Percentiles rank a stretch among this genome's conserved stretches.
phyloP scores from a whole-genome alignment of 441 rosid genomes.

The Euphorbia schlechtendalii region DNA sequence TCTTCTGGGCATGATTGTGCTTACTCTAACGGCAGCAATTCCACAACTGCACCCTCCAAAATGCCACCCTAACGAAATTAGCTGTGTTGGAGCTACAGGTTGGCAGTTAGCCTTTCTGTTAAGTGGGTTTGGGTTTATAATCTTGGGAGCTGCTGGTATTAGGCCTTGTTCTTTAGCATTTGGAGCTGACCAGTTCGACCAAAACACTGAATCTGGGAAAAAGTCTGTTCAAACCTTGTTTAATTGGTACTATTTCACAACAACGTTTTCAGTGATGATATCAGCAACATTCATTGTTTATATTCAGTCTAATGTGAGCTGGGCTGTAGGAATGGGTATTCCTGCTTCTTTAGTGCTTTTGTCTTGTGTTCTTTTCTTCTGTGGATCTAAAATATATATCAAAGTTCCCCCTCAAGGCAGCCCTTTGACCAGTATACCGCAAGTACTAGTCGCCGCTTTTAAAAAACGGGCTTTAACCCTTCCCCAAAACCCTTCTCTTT shows the following conservation, averaged over 20 bases:
- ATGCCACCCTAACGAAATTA: constrained; percentile 7
- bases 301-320: constrained; percentile 29
- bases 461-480: constrained; percentile 18
- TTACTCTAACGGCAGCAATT: constrained; percentile 28
- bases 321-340: constrained; percentile 33
- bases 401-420: constrained; percentile 34
- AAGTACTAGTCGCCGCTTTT: constrained; percentile 28
- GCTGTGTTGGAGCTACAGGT: constrained; percentile 23
- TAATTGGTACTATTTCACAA: constrained; percentile 41
- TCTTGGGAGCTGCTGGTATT: constrained; percentile 36
- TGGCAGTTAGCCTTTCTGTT: constrained; percentile 27
- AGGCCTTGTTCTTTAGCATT: constrained; percentile 39
- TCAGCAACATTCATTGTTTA: constrained; percentile 27
- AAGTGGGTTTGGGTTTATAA: constrained; percentile 20
- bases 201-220: constrained; percentile 26
- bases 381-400: constrained; percentile 30
- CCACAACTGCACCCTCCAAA: constrained; percentile 28
- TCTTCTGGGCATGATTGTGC: constrained; percentile 22
- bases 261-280: constrained; percentile 25
- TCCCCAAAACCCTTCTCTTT: constrained; percentile 19
- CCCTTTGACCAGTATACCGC: constrained; percentile 32
- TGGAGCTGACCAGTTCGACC: constrained; percentile 39
- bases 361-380: constrained; percentile 26
- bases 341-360: constrained; percentile 30
- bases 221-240: constrained; percentile 30